These are phyloP conservation scores for Hypoxylon intermedium DNA, from an alignment of 495 filamentous ascomycete species.

Conservation along the genomic window DNA sequence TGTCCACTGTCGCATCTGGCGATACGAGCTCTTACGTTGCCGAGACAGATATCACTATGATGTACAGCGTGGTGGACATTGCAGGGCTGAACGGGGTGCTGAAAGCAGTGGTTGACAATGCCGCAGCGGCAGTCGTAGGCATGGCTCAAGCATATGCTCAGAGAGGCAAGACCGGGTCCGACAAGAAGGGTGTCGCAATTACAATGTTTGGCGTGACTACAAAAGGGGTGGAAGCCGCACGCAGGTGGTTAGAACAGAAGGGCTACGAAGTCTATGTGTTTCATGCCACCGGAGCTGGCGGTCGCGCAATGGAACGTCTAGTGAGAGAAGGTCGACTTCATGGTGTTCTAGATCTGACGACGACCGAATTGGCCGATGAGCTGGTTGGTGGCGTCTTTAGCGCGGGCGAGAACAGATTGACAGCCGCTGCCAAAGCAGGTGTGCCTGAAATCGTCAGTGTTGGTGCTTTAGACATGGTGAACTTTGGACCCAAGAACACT, in stretches of 20 bases:
- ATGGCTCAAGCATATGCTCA: conserved; percentile 59
- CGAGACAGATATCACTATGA: conserved; percentile 72
- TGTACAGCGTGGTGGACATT: conserved; percentile 74
- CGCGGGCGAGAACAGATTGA: conserved; percentile 61
- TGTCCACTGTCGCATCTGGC: conserved; percentile 70
- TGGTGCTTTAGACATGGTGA: conserved; percentile 73
- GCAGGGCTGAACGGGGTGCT: conserved; percentile 68
- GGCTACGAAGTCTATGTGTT: conserved; percentile 68
- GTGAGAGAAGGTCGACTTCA: conserved; percentile 60
- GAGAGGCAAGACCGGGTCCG: conserved; percentile 4
- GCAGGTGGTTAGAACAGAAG: conserved; percentile 50
- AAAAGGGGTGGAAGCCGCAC: conserved; percentile 60
- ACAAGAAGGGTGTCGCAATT: conserved; percentile 61
- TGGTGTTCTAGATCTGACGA: conserved; percentile 72
- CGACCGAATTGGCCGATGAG: conserved; percentile 69
- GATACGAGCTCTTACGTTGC: conserved; percentile 65
- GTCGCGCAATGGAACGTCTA: conserved; percentile 70
- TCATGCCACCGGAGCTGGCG: conserved; percentile 72
- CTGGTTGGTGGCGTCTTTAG: conserved; percentile 67
- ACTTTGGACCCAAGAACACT: conserved; percentile 64
- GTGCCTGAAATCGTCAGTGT: conserved; percentile 69
- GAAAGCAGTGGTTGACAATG: conserved; percentile 63
- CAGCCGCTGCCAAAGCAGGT: conserved; percentile 57
- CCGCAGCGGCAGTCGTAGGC: conserved; percentile 63
- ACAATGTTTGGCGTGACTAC: conserved; percentile 82